Conservation (phyloP, 1,284 basidiomycete genomes). For the Trichosporon coremiiforme region DNA sequence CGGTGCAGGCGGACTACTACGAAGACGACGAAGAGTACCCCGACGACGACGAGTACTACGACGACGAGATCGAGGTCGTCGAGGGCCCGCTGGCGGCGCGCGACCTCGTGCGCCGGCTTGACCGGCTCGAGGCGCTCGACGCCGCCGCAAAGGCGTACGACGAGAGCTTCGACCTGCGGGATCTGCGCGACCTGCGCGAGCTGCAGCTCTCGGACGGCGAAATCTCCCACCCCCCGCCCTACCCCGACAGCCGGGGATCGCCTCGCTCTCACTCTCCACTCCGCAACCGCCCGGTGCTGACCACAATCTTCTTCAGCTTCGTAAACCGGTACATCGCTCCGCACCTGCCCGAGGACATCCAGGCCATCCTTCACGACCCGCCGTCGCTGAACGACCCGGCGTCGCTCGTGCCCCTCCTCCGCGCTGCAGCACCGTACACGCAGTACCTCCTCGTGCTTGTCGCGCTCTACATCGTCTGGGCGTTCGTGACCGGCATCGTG, state of each 20-base stretch:
- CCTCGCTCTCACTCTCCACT: constrained; percentile 7
- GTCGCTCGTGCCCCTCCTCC: constrained; percentile 43
- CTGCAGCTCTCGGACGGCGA: constrained; percentile 7
- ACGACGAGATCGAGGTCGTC: background rate
- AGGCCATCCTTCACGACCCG: constrained; percentile 40
- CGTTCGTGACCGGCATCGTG: constrained; percentile 40
- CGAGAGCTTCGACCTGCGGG: constrained; percentile 9
- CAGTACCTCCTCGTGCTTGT: constrained; percentile 44
- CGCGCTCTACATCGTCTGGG: constrained; percentile 50
- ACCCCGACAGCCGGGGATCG: background rate
- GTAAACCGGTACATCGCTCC: constrained; percentile 37
- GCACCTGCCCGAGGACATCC: constrained; percentile 42
- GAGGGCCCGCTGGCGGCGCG: background rate
- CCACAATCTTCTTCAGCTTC: constrained; percentile 25
- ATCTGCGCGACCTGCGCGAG: constrained; percentile 6
- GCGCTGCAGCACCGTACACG: constrained; percentile 43
- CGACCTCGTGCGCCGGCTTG: constrained; percentile 1
- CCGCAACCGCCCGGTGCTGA: constrained; percentile 20
- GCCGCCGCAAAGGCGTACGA: constrained; percentile 1
- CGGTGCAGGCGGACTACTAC: background rate
- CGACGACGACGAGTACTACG: background rate
- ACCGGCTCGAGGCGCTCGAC: constrained; percentile 14
- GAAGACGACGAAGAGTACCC: background rate
- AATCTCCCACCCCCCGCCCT: background rate
- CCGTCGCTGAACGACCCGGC: constrained; percentile 41